Conservation (phyloP, 2,329 filamentous ascomycete genomes). For the Pseudofabraea citricarpa region DNA sequence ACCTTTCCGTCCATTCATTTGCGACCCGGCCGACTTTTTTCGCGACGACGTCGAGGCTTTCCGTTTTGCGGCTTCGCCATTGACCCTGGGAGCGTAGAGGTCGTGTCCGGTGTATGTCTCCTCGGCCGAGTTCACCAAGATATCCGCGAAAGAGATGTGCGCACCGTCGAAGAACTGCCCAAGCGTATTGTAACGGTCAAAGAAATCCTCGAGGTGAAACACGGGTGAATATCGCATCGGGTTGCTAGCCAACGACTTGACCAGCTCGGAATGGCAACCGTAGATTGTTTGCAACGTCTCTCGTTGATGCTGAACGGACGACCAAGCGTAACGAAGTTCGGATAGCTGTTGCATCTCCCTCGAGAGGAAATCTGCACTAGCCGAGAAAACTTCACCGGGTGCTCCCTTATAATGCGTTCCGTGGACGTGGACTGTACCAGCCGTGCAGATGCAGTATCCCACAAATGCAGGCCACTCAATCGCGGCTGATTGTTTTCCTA, state of each 20-base stretch:
- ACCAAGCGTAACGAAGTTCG: constrained; percentile 72
- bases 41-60: constrained; percentile 28
- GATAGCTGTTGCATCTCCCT: constrained; percentile 76
- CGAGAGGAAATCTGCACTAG: constrained; percentile 65
- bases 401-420: constrained; percentile 67
- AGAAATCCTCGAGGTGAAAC: constrained; percentile 84
- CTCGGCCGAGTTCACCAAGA: constrained; percentile 53
- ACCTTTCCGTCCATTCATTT: constrained; percentile 24
- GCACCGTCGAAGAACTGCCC: constrained; percentile 64
- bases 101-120: constrained; percentile 50
- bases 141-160: constrained; percentile 67
- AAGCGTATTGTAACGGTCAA: constrained; percentile 68
- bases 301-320: constrained; percentile 73
- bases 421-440: constrained; percentile 83
- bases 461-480: constrained; percentile 86
- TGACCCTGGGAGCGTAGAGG: constrained; percentile 38
- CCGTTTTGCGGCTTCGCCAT: constrained; percentile 26
- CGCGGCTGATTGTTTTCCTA: constrained; percentile 64
- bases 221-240: constrained; percentile 71
- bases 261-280: constrained; percentile 73
- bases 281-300: constrained; percentile 76
- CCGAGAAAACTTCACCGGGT: constrained; percentile 45
- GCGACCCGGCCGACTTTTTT: constrained; percentile 27
- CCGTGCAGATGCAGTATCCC: constrained; percentile 81
- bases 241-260: constrained; percentile 64